Evolutionary conservation across 2,329 filamentous ascomycete genomes (phyloP), one percentile per base, ranked within the genome.

Genomic region (Penicillium sp.): DNA sequence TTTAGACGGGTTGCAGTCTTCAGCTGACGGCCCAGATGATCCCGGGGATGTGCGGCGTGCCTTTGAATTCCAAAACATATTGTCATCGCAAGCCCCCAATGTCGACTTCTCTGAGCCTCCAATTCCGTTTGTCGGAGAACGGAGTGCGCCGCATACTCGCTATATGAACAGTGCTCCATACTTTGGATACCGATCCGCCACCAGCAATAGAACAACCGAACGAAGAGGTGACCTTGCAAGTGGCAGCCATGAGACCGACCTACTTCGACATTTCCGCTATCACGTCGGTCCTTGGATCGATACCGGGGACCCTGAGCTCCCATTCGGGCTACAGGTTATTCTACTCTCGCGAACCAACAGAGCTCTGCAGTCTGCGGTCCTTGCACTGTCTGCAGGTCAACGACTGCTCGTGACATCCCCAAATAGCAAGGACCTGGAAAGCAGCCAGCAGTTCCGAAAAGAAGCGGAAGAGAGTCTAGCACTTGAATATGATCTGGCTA

Each of bases 241-340:
- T 32, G 55, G 48, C 6, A 60, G 44, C 13, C 58, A 53, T 5
- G 65, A 68, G 42, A 67, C 65, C 11, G 64, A 60, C 37, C 32
- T 68, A 2, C 35, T 68, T 8, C 60, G 65, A 16, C 63, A 68
- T 46, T 68, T 67, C 20, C 61, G 65, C 13, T 68, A 68, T 44
- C 47, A 62, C 11, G 45, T 67, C 18, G 59, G 63, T 24, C 64
- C 65, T 14, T 68, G 65, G 65, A 66, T 68, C 10, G 65, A 68
- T 20, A 57, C 57, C 0, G 65, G 64, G 5, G 64, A 68, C 26
- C 62, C 65, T 1, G 60, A 61, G 26, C 61, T 65, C 29, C 58
- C 64, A 0, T 59, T 68, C 16, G 64, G 60, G 3, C 50, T 66
- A 2, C 58, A 65, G 10, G 56, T 60, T 2, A 45, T 67, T 16